Base-by-base conservation (phyloP, 192 early-diverging fungal species). In the Coemansia sp. region DNA sequence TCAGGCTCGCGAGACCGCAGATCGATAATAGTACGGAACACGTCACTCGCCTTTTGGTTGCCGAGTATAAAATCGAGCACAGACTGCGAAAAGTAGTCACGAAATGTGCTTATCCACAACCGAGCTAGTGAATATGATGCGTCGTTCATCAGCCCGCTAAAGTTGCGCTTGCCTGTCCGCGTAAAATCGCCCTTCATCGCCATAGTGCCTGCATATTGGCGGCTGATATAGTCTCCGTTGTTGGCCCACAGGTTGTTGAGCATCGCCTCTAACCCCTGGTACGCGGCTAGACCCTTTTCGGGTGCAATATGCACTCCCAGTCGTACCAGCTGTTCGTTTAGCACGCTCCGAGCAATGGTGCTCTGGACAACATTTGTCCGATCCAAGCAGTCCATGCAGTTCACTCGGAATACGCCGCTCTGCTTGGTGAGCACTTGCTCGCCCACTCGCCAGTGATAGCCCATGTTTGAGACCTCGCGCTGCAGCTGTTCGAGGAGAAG, bases 381-480 rank as follows among this genome's bases (percentile, higher is more conserved):
- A 78, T 99, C 97, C 33, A 99, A 84, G 77, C 97, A 99, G 87
- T 99, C 97, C 91, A 99, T 97, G 81, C 96, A 99, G 75, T 99
- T 99, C 11, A 90, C 89, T 18, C 92, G 84, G 34, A 90, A 88
- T 8, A 87, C 88, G 9, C 88, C 91, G 29, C 51, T 66, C 78
- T 79, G 86, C 59, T 36, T 65, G 68, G 55, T 86, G 54, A 74
- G 63, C 31, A 34, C 40, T n/a, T 76, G 67, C 2, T 36, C 66
- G 10, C 55, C 74, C 12, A 76, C 62, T 31, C 54, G 63, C 79
- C 75, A 80, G 65, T 75, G 79, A 74, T 90, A 93, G 68, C 86
- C 85, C 46, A 90, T 88, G 29, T 87, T 75, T 4, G 78, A 78
- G 41, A 96, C 86, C 41, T 94, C 91, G n/a, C 68, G 73, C 66